These are phyloP conservation scores for Raddia guianensis DNA, from an alignment of 176 grass and related monocot species.

Conservation along the genomic window DNA sequence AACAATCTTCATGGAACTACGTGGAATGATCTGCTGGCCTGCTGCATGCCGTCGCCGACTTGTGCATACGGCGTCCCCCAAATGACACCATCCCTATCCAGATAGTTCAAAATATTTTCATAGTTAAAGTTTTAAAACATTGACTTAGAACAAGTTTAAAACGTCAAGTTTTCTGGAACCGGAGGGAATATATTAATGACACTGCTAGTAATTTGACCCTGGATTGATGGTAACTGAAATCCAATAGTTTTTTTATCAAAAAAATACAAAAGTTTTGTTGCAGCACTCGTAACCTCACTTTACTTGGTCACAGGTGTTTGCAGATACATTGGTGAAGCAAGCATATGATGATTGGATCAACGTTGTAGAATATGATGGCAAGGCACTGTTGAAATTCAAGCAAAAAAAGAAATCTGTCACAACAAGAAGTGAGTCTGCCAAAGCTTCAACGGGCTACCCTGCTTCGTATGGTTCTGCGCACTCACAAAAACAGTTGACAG, in stretches of 20 bases:
- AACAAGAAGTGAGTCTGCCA: slow-evolving; percentile 52
- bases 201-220: not conserved
- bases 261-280: slow-evolving; percentile 11
- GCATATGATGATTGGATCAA: slow-evolving; percentile 84
- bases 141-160: too few species aligned
- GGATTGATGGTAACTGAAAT: slow-evolving; percentile 7
- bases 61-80: too few species aligned
- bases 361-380: slow-evolving; percentile 85
- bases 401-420: slow-evolving; percentile 73
- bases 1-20: too few species aligned
- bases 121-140: too few species aligned
- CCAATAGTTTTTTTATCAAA: not conserved
- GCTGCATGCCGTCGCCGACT: too few species aligned
- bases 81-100: too few species aligned
- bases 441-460: slow-evolving; percentile 43
- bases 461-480: slow-evolving; percentile 34
- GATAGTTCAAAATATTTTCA: too few species aligned
- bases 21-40: too few species aligned
- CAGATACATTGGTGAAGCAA: slow-evolving; percentile 72
- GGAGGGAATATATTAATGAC: too few species aligned
- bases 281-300: slow-evolving; percentile 11
- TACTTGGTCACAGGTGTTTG: slow-evolving; percentile 54
- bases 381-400: slow-evolving; percentile 68
- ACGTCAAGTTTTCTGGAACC: too few species aligned
- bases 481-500: slow-evolving; percentile 48